A percentile compares a stretch with the other conserved stretches of the same genome.
phyloP scores from a whole-genome alignment of 2,329 filamentous ascomycete genomes.

The Colletotrichum sp. region DNA sequence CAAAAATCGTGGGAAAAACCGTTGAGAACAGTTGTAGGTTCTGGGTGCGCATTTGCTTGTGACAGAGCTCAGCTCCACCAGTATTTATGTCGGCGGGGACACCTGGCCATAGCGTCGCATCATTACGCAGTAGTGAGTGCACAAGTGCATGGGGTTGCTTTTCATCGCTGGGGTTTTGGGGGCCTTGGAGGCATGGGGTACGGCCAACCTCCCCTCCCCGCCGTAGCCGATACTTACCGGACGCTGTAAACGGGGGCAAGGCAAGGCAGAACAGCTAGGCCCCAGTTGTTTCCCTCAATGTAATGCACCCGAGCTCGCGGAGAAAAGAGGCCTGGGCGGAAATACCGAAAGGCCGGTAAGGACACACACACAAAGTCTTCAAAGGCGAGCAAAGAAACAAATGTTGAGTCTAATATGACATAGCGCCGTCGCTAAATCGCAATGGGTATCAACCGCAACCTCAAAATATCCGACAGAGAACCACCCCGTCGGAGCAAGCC shows the following conservation, averaged over 20 bases:
- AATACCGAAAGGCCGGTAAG: neutral
- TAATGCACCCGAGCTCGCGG: neutral
- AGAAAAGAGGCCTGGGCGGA: neutral
- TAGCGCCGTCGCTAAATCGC: constrained; percentile 4
- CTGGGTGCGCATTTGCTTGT: constrained; percentile 3
- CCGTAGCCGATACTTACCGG: neutral
- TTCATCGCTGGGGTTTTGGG: constrained; percentile 1
- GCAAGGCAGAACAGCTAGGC: neutral
- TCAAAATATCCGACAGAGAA: neutral
- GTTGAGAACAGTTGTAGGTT: constrained; percentile 14
- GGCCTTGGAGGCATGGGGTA: neutral
- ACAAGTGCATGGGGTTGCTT: neutral
- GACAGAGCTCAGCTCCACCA: constrained; percentile 16
- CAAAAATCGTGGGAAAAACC: constrained; percentile 1
- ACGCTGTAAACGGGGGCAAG: neutral
- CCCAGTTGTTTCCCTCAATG: neutral
- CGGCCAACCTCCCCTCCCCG: neutral
- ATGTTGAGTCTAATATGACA: neutral
- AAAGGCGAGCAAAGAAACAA: neutral
- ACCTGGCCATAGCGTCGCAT: constrained; percentile 21
- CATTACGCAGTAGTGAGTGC: constrained; percentile 8
- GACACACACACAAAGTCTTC: neutral
- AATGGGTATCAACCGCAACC: constrained; percentile 21
- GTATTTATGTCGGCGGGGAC: constrained; percentile 14
- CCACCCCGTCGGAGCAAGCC: neutral